Conservation (phyloP, 2,329 filamentous ascomycete genomes). For the Botrytis galanthina region DNA sequence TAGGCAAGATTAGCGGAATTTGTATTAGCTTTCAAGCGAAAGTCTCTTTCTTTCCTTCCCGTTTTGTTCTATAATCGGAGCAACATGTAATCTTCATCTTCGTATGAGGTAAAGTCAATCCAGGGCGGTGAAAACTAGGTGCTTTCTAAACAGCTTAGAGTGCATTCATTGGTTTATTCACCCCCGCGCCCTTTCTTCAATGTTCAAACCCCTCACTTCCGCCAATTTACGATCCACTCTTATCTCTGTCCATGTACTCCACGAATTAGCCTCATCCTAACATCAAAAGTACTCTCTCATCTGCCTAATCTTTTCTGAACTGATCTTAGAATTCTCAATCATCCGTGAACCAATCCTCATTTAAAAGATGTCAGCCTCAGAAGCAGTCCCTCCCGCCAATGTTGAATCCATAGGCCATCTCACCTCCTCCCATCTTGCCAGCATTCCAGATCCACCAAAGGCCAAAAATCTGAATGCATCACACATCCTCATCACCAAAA, state of each 20-base stretch:
- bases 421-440: neutral
- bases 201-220: neutral
- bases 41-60: neutral
- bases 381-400: neutral
- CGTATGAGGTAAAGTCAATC: neutral
- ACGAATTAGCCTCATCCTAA: neutral
- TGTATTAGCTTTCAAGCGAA: neutral
- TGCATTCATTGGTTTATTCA: neutral
- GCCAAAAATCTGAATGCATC: slow-evolving; percentile 52
- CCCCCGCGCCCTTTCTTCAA: neutral
- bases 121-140: neutral
- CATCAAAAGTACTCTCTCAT: neutral
- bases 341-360: neutral
- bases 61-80: neutral
- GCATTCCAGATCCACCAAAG: neutral
- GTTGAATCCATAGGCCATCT: slow-evolving; percentile 2
- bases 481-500: slow-evolving; percentile 53
- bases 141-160: neutral
- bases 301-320: neutral
- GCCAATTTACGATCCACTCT: neutral
- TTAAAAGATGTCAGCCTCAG: neutral
- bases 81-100: neutral
- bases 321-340: neutral
- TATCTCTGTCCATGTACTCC: neutral
- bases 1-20: neutral